phyloP scores from a whole-genome alignment of 116 monocot genomes.

The Trichopus zeylanicus region DNA sequence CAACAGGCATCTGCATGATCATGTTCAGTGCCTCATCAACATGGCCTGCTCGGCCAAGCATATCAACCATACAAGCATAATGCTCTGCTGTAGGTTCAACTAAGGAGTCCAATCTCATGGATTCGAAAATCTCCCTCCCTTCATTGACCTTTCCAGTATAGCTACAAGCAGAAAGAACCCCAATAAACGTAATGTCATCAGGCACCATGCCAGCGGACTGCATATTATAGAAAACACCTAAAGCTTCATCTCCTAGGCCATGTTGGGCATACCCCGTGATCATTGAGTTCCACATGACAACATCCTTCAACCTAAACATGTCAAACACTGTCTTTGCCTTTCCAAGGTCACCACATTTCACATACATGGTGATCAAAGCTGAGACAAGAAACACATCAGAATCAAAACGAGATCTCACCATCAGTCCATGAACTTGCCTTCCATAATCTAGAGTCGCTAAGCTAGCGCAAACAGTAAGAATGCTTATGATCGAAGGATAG shows the following conservation, averaged over 20 bases:
- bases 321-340: constrained; percentile 54
- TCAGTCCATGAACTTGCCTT: constrained; percentile 56
- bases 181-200: constrained; percentile 68
- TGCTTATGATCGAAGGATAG: constrained; percentile 48
- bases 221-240: constrained; percentile 50
- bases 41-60: constrained; percentile 65
- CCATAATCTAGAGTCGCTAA: constrained; percentile 60
- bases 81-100: constrained; percentile 52
- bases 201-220: constrained; percentile 23
- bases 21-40: constrained; percentile 64
- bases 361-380: constrained; percentile 70
- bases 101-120: constrained; percentile 29
- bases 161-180: constrained; percentile 71
- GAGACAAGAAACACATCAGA: constrained; percentile 57
- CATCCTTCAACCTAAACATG: constrained; percentile 45
- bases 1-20: constrained; percentile 55
- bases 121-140: constrained; percentile 54
- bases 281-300: constrained; percentile 90
- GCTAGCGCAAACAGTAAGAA: constrained; percentile 56
- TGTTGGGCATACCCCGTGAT: constrained; percentile 85
- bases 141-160: constrained; percentile 59
- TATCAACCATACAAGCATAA: constrained; percentile 84
- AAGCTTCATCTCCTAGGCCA: constrained; percentile 61
- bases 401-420: constrained; percentile 36
- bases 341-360: constrained; percentile 54